A percentile compares a stretch with the other conserved stretches of the same genome.
Conservation (phyloP, 805 yeast species). For the Candida nanaspora region DNA sequence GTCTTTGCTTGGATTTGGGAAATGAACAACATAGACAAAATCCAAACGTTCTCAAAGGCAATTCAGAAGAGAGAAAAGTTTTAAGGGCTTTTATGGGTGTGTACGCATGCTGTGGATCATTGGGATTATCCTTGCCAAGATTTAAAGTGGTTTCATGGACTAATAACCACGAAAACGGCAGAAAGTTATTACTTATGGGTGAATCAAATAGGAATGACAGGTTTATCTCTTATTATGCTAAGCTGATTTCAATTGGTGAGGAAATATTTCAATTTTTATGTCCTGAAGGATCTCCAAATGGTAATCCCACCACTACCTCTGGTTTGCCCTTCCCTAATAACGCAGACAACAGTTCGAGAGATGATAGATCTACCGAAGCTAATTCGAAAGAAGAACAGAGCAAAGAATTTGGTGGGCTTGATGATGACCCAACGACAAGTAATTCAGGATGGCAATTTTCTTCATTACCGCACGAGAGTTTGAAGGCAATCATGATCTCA, state of each 20-base stretch:
- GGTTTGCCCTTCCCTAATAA: too few relatives aligned
- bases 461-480: conserved; percentile 15
- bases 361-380: too few relatives aligned
- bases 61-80: conserved; percentile 26
- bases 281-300: conserved; percentile 16
- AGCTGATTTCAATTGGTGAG: conserved; percentile 41
- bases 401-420: too few relatives aligned
- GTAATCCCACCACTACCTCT: too few relatives aligned
- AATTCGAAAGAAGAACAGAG: too few relatives aligned
- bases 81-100: conserved; percentile 40
- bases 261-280: conserved; percentile 36
- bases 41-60: conserved; percentile 19
- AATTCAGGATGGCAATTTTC: conserved; percentile 2
- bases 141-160: conserved; percentile 46
- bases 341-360: too few relatives aligned
- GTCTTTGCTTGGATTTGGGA: conserved; percentile 44
- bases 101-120: conserved; percentile 43
- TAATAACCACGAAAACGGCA: conserved; percentile 32
- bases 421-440: too few relatives aligned
- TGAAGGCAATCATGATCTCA: conserved; percentile 26
- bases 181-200: conserved; percentile 26
- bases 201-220: conserved; percentile 31
- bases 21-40: conserved; percentile 23
- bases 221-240: conserved; percentile 37
- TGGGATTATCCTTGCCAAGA: conserved; percentile 43